Percentiles rank a stretch among this genome's conserved stretches.
Evolutionary conservation across 495 filamentous ascomycete genomes (phyloP).

Genomic region (Articulospora tetracladia): DNA sequence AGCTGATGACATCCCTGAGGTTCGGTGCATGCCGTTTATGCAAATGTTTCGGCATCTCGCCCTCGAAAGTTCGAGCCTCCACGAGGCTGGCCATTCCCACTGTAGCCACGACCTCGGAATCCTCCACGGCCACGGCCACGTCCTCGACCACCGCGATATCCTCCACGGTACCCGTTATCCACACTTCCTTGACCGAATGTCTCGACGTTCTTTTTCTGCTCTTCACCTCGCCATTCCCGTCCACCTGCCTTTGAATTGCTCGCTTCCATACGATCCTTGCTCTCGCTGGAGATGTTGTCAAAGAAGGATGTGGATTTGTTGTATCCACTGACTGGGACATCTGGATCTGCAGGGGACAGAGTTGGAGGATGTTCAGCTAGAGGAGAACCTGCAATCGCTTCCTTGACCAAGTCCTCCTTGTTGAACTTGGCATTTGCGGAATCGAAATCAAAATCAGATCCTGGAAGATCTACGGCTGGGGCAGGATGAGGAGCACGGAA

Average conservation of each 20-base stretch:
- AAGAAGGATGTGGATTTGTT: constrained; percentile 88
- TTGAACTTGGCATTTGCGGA: constrained; percentile 95
- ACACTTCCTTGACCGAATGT: constrained; percentile 99
- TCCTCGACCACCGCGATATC: constrained; percentile 54
- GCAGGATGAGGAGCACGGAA: constrained; percentile 39
- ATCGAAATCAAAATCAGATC: constrained; percentile 90
- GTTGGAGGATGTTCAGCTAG: constrained; percentile 50
- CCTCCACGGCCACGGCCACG: constrained; percentile 58
- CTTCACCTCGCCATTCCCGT: constrained; percentile 88
- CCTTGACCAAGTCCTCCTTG: constrained; percentile 91
- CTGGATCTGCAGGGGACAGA: constrained; percentile 33
- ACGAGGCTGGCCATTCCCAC: constrained; percentile 24
- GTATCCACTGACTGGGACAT: constrained; percentile 54
- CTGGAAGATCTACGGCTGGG: constrained; percentile 80
- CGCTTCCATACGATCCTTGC: constrained; percentile 81
- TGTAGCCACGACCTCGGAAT: constrained; percentile 45
- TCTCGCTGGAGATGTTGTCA: constrained; percentile 94
- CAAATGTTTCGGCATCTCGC: constrained; percentile 13
- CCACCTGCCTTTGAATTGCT: constrained; percentile 63
- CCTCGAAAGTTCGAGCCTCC: constrained; percentile 25
- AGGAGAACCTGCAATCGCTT: constrained; percentile 79
- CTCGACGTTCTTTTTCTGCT: constrained; percentile 93
- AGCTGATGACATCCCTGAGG: constrained; percentile 8
- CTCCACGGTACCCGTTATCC: constrained; percentile 75
- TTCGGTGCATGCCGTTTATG: constrained; percentile 7